These are phyloP conservation scores for Arthrobotrys sinensis DNA, from an alignment of 2,329 filamentous ascomycete species.

Conservation along the genomic window DNA sequence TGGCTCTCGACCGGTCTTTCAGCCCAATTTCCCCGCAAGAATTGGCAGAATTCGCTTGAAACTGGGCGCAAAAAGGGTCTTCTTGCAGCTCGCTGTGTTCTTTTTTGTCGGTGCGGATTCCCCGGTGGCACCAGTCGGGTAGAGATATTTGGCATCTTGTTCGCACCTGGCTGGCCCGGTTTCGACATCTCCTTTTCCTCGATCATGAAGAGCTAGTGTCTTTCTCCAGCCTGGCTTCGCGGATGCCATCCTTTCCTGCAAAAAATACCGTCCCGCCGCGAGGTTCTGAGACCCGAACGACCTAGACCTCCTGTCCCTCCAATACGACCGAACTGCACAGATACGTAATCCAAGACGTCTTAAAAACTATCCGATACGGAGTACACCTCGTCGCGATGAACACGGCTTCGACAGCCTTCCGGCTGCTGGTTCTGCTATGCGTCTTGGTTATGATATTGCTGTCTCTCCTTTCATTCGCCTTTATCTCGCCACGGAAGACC, in stretches of 20 bases:
- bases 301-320: background rate
- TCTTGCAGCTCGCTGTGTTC: conserved; percentile 9
- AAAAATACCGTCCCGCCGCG: conserved; percentile 9
- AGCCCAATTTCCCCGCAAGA: conserved; percentile 54
- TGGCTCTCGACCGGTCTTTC: conserved; percentile 12
- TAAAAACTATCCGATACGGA: background rate
- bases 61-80: conserved; percentile 28
- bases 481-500: conserved; percentile 54
- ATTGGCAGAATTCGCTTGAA: conserved; percentile 56
- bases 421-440: conserved; percentile 54
- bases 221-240: background rate
- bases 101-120: conserved; percentile 37
- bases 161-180: conserved; percentile 19
- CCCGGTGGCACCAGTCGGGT: conserved; percentile 14
- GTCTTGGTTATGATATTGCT: conserved; percentile 52
- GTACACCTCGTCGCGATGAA: conserved; percentile 37
- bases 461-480: conserved; percentile 54
- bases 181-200: conserved; percentile 18
- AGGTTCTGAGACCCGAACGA: background rate
- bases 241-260: background rate
- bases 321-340: background rate
- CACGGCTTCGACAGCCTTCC: conserved; percentile 58
- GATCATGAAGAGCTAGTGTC: background rate
- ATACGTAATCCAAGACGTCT: conserved; percentile 3
- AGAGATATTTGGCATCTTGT: conserved; percentile 29